Evolutionary conservation across 352 stramenopile genomes (phyloP).

Genomic region (Pythium brassicae): DNA sequence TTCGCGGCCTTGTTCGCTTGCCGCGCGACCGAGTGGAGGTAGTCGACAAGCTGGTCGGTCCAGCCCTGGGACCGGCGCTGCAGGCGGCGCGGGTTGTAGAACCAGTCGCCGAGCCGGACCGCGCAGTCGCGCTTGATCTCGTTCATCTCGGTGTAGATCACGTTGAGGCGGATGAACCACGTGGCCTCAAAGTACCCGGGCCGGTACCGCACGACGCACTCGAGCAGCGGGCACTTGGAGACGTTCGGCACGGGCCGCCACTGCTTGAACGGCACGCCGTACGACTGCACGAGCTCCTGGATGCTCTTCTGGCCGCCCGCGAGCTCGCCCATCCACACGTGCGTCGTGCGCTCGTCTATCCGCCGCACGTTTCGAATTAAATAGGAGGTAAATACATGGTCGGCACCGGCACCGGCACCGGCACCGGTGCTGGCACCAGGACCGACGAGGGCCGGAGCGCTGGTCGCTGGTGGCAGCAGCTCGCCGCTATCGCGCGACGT

Average conservation of each 20-base stretch:
- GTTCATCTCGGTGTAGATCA: conserved; percentile 85
- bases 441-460: no score
- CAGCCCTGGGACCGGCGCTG: conserved; percentile 69
- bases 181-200: conserved; percentile 67
- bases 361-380: conserved; percentile 79
- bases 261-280: conserved; percentile 82
- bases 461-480: not conserved
- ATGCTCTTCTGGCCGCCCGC: conserved; percentile 53
- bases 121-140: conserved; percentile 70
- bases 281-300: conserved; percentile 66
- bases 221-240: conserved; percentile 76
- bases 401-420: conserved; percentile 2
- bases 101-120: conserved; percentile 68
- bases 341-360: conserved; percentile 73
- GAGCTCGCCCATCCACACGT: conserved; percentile 80
- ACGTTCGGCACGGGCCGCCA: conserved; percentile 71
- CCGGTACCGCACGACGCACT: conserved; percentile 73
- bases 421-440: not conserved
- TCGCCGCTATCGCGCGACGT: not conserved
- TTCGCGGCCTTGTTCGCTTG: conserved; percentile 33
- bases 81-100: conserved; percentile 70
- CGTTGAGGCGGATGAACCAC: conserved; percentile 83
- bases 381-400: conserved; percentile 70
- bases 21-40: conserved; percentile 57
- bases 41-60: conserved; percentile 79